phyloP scores from a whole-genome alignment of 352 stramenopile genomes.

The Globisporangium rhizosaccharum region DNA sequence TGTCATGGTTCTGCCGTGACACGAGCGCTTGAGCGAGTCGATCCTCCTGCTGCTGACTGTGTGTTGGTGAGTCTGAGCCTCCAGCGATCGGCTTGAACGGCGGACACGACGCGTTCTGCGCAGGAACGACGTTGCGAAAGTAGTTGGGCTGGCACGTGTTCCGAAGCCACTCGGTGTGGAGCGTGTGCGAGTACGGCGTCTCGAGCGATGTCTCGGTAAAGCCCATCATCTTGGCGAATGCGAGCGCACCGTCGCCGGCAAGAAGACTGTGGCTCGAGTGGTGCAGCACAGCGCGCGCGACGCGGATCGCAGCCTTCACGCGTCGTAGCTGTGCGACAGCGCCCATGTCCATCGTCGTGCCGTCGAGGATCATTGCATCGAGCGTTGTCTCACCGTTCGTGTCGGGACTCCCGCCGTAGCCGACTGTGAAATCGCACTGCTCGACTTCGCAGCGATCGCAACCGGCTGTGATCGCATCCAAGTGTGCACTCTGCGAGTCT shows the following conservation, averaged over 20 bases:
- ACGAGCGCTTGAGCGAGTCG: slow-evolving; percentile 24
- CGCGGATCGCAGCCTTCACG: slow-evolving; percentile 78
- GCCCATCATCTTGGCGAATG: slow-evolving; percentile 90
- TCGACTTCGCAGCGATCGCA: slow-evolving; percentile 80
- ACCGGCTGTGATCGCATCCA: slow-evolving; percentile 64
- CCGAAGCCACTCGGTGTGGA: slow-evolving; percentile 51
- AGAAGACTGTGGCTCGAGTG: slow-evolving; percentile 87
- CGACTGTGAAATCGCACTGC: slow-evolving; percentile 87
- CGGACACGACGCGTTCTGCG: slow-evolving; percentile 65
- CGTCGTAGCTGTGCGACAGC: slow-evolving; percentile 75
- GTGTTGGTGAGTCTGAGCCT: too few species aligned
- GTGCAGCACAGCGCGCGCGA: slow-evolving; percentile 83
- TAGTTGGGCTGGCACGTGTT: slow-evolving; percentile 89
- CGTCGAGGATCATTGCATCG: slow-evolving; percentile 90
- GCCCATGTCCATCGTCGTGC: slow-evolving; percentile 78
- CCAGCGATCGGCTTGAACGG: slow-evolving; percentile 57
- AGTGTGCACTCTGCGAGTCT: slow-evolving; percentile 9
- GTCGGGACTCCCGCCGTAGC: slow-evolving; percentile 86
- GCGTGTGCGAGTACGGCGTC: slow-evolving; percentile 49
- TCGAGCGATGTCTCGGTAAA: slow-evolving; percentile 71
- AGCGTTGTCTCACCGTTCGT: slow-evolving; percentile 84
- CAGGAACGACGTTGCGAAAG: slow-evolving; percentile 75
- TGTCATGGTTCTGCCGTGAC: slow-evolving; percentile 82
- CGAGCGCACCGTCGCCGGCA: slow-evolving; percentile 76
- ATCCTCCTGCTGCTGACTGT: neutral